A percentile compares a stretch with the other conserved stretches of the same genome.
These are phyloP conservation scores for Sporothrix variecibatus DNA, from an alignment of 2,329 filamentous ascomycete species.

Conservation along the genomic window DNA sequence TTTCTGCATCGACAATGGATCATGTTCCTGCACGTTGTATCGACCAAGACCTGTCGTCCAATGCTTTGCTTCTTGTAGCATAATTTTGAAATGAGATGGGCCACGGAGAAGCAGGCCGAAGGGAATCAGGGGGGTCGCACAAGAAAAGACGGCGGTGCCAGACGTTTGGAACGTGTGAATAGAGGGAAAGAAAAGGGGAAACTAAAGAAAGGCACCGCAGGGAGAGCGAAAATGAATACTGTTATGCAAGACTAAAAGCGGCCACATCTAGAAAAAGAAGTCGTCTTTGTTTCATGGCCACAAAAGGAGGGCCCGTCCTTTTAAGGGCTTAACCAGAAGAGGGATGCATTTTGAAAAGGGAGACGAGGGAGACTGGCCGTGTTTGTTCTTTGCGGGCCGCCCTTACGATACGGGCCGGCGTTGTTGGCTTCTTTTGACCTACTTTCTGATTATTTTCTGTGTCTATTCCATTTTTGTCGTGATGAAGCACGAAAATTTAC, in stretches of 20 bases:
- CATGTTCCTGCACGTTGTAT: not conserved
- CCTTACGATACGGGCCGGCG: not conserved
- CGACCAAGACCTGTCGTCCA: not conserved
- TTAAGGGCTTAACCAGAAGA: not conserved
- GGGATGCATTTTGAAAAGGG: not conserved
- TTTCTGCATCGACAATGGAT: not conserved
- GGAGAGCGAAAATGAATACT: not conserved
- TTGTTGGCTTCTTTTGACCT: not conserved
- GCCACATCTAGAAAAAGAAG: not conserved
- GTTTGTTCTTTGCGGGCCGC: not conserved
- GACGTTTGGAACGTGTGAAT: not conserved
- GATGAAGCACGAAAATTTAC: not conserved
- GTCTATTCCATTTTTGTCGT: not conserved
- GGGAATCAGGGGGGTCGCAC: not conserved
- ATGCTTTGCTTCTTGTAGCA: not conserved
- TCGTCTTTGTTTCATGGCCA: slow-evolving; percentile 12
- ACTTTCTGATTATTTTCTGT: not conserved
- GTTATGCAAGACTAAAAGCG: not conserved
- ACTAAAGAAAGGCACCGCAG: not conserved
- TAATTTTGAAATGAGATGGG: not conserved
- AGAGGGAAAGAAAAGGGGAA: not conserved
- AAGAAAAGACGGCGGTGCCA: not conserved
- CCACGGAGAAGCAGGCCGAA: not conserved
- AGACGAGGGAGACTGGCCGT: not conserved
- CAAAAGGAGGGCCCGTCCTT: not conserved